A percentile compares a stretch with the other conserved stretches of the same genome.
Evolutionary conservation across 805 yeast genomes (phyloP).

Genomic region (Candida saitoana): DNA sequence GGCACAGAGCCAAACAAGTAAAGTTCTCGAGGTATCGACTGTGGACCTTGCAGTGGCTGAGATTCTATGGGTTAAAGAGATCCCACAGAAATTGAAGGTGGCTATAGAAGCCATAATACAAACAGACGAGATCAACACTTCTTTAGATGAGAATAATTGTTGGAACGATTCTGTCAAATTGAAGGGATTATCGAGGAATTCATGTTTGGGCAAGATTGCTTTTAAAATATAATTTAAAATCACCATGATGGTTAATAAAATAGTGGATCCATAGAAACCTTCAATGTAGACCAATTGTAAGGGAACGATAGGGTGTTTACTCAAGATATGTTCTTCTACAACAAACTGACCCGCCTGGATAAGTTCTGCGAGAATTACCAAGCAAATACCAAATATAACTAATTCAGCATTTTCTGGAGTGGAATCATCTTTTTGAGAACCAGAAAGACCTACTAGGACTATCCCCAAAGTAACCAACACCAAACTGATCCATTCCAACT

Average conservation of each 20-base stretch:
- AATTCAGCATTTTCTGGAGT: slow-evolving; percentile 12
- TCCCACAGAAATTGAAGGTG: slow-evolving; percentile 68
- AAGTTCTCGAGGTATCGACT: slow-evolving; percentile 71
- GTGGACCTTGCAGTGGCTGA: slow-evolving; percentile 80
- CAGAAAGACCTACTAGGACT: slow-evolving; percentile 68
- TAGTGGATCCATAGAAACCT: slow-evolving; percentile 59
- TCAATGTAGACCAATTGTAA: slow-evolving; percentile 67
- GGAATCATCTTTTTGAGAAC: slow-evolving; percentile 34
- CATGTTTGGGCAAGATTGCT: slow-evolving; percentile 18
- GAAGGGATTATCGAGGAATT: slow-evolving; percentile 48
- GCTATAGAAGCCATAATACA: slow-evolving; percentile 71
- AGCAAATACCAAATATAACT: slow-evolving; percentile 50
- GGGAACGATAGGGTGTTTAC: slow-evolving; percentile 52
- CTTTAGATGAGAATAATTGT: slow-evolving; percentile 42
- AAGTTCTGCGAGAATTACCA: slow-evolving; percentile 60
- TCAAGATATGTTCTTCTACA: slow-evolving; percentile 65
- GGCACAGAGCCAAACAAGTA: slow-evolving; percentile 72
- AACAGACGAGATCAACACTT: slow-evolving; percentile 51
- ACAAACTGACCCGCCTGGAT: slow-evolving; percentile 76
- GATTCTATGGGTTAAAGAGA: slow-evolving; percentile 57
- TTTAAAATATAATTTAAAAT: slow-evolving; percentile 42
- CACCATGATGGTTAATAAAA: slow-evolving; percentile 44
- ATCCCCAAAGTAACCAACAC: slow-evolving; percentile 66
- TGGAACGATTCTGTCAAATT: slow-evolving; percentile 49
- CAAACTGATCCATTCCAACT: slow-evolving; percentile 65